A percentile compares a stretch with the other conserved stretches of the same genome.
Conservation (phyloP, 805 yeast species). For the Debaryomyces tyrocola region DNA sequence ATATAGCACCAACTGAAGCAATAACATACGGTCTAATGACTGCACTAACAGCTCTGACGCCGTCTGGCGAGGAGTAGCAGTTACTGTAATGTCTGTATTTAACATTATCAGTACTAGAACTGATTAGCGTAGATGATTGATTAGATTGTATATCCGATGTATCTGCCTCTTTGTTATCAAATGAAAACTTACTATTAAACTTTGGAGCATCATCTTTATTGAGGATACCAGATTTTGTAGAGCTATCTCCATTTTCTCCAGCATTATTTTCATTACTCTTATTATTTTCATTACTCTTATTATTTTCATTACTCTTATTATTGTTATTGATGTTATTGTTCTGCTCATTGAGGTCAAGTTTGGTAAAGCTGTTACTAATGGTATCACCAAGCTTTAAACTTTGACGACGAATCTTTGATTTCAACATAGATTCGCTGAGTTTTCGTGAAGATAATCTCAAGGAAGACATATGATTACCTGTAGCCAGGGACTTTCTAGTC, state of each 20-base stretch:
- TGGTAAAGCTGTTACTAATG: neutral
- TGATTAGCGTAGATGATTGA: conserved; percentile 21
- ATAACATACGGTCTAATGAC: conserved; percentile 76
- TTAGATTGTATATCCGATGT: conserved; percentile 13
- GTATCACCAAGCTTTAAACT: neutral
- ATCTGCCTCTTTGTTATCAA: conserved; percentile 5
- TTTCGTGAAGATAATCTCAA: neutral
- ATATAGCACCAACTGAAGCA: conserved; percentile 59
- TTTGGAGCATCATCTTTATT: neutral
- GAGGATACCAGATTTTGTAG: neutral
- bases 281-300: neutral
- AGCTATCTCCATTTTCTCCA: neutral
- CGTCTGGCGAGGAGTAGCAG: conserved; percentile 49
- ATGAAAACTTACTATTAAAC: neutral
- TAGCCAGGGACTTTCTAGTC: neutral
- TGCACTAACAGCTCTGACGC: conserved; percentile 74
- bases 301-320: neutral
- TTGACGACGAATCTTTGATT: neutral
- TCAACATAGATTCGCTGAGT: neutral
- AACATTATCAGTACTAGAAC: conserved; percentile 22
- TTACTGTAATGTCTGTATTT: conserved; percentile 25
- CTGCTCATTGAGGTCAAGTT: too few species aligned
- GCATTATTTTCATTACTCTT: neutral
- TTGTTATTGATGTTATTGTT: neutral
- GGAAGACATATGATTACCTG: neutral